Base-by-base conservation (phyloP, 2,329 filamentous ascomycete genomes). In the Talaromyces verruculosus region DNA sequence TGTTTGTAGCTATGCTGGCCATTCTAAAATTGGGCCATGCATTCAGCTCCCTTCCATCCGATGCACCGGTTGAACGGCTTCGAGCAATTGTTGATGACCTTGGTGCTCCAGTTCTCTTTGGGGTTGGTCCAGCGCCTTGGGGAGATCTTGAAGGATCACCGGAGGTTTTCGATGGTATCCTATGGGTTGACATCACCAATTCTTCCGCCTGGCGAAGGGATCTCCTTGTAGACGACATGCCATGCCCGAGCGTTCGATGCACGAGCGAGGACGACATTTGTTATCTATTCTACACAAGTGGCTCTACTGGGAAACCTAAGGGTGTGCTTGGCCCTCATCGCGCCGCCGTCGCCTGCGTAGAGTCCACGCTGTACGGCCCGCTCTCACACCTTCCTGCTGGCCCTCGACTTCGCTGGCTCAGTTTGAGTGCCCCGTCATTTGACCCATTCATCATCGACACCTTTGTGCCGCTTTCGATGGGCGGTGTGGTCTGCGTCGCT, bases 381-480 rank as follows among this genome's bases (percentile, higher is more conserved):
- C 59, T 57, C 10, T 35, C 53, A 37, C 59, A 61, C 3, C 41
- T 61, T 25, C 43, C 59, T 15, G 17, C 30, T 3, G 59, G 59
- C 25, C 43, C 59, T 45, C 59, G 59, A 19, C 72, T 77, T 35
- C 71, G 77, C 13, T 79, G 77, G 15, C 83, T 88, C 17, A 84
- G 86, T 67, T 81, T 86, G 65, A 84, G 84, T 0, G 84, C 83
- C 2, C 85, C 83, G 70, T 82, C 83, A 19, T 83, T 85, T 61
- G 84, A 87, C 68, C 79, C 84, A 33, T 80, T 82, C 59, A 77
- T 87, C 51, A 77, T 82, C 28, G 85, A 86, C 70, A 81, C 86
- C 45, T 82, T 87, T 63, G 80, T 83, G 1, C 84, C 87, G 0
- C 76, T 89, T 4, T 72, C 71, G 39, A 71, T 65, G 7, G 77